phyloP scores from a whole-genome alignment of 768 basidiomycete species.

The Pleurotus tuoliensis region DNA sequence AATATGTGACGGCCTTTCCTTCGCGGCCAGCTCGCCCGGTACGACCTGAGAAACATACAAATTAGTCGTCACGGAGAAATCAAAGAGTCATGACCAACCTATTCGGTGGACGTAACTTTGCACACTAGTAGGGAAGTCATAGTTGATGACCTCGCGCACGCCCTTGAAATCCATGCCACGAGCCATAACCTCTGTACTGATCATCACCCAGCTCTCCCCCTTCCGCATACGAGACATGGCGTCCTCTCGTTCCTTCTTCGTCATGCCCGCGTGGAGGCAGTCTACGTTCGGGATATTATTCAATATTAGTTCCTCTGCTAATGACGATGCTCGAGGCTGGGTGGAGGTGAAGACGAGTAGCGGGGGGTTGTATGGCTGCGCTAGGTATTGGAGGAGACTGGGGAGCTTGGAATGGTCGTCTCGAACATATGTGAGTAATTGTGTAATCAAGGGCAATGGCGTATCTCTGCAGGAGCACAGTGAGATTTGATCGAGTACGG shows the following conservation, averaged over 20 bases:
- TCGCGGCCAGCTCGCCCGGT: constrained; percentile 92
- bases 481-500: constrained; percentile 1
- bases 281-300: constrained; percentile 81
- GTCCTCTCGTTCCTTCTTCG: constrained; percentile 83
- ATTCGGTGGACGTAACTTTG: constrained; percentile 97
- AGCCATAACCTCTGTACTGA: constrained; percentile 97
- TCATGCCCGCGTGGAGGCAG: constrained; percentile 88
- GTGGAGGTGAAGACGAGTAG: constrained; percentile 88
- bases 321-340: constrained; percentile 78
- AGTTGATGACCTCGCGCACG: constrained; percentile 91
- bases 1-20: constrained; percentile 93
- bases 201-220: constrained; percentile 92
- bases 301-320: constrained; percentile 77
- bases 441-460: constrained; percentile 85
- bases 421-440: constrained; percentile 87
- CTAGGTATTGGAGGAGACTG: constrained; percentile 75
- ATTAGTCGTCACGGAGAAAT: no score
- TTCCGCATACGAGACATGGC: constrained; percentile 79
- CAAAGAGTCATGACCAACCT: constrained; percentile 36
- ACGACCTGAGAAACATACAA: constrained; percentile 50
- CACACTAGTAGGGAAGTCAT: constrained; percentile 93
- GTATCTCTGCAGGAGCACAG: constrained; percentile 63
- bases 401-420: constrained; percentile 94
- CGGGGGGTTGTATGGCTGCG: constrained; percentile 84
- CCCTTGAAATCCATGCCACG: constrained; percentile 98